Evolutionary conservation across 2,329 filamentous ascomycete genomes (phyloP).

Genomic region (Trichoderma brevicompactum): DNA sequence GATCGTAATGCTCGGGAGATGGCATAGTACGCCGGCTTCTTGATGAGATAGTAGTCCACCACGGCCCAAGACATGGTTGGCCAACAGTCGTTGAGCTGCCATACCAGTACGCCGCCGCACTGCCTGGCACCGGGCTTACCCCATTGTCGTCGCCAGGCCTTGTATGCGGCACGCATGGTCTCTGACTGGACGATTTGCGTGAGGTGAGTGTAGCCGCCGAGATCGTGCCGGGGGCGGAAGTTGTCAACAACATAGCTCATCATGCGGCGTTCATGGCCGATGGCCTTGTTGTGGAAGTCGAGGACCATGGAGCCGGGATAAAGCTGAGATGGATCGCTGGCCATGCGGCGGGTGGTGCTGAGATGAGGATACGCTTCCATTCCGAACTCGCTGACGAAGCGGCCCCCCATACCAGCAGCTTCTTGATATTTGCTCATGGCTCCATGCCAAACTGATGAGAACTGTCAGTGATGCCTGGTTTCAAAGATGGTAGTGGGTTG

Average conservation of each 20-base stretch:
- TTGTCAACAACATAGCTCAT: constrained; percentile 79
- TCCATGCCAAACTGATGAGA: constrained; percentile 65
- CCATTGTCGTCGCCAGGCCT: constrained; percentile 66
- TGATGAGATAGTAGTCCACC: constrained; percentile 65
- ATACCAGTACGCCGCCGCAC: constrained; percentile 69
- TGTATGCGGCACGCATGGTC: constrained; percentile 56
- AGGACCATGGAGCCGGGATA: constrained; percentile 72
- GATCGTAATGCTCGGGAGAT: constrained; percentile 63
- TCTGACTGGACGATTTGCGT: constrained; percentile 61
- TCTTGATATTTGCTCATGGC: constrained; percentile 77
- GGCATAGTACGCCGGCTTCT: constrained; percentile 61
- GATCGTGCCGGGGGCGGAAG: constrained; percentile 61
- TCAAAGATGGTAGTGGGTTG: background rate
- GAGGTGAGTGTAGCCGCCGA: constrained; percentile 76
- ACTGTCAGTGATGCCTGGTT: background rate
- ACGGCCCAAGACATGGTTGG: constrained; percentile 68
- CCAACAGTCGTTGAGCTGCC: constrained; percentile 75
- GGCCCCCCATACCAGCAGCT: constrained; percentile 69
- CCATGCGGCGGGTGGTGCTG: constrained; percentile 69
- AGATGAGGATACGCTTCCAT: constrained; percentile 69
- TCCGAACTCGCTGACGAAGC: constrained; percentile 82
- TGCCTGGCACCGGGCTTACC: constrained; percentile 52
- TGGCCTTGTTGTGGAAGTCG: constrained; percentile 84
- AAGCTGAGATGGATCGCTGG: constrained; percentile 57
- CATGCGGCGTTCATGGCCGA: constrained; percentile 74